Evolutionary conservation across 495 filamentous ascomycete genomes (phyloP).

Genomic region (Aspergillus olivimuriae): DNA sequence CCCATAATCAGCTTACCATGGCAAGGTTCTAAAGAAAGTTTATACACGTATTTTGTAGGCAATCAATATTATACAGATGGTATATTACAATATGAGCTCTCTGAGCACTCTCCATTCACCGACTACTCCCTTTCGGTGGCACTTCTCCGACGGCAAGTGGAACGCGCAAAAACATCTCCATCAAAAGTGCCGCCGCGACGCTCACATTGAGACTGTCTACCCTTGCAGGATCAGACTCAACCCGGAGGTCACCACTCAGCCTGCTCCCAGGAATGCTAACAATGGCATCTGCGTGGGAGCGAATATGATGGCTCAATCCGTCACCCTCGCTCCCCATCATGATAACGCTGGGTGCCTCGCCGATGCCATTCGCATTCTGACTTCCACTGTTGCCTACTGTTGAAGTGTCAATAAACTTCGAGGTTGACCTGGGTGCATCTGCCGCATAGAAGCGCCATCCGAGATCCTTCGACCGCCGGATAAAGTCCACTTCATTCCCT

Average conservation of each 20-base stretch:
- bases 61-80: slow-evolving; percentile 5
- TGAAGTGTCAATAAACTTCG: slow-evolving; percentile 18
- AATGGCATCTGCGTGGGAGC: slow-evolving; percentile 53
- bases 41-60: no score
- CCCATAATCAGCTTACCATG: no score
- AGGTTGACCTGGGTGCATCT: slow-evolving; percentile 45
- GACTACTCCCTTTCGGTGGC: slow-evolving; percentile 8
- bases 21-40: no score
- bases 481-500: slow-evolving; percentile 57
- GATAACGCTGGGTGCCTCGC: slow-evolving; percentile 60
- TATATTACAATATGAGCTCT: background rate
- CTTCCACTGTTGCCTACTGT: slow-evolving; percentile 2
- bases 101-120: background rate
- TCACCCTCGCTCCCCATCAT: slow-evolving; percentile 79
- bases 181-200: slow-evolving; percentile 73
- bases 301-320: slow-evolving; percentile 58
- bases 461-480: slow-evolving; percentile 54
- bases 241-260: slow-evolving; percentile 22
- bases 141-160: slow-evolving; percentile 30
- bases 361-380: slow-evolving; percentile 20
- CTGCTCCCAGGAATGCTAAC: slow-evolving; percentile 49
- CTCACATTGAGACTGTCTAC: slow-evolving; percentile 83
- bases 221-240: slow-evolving; percentile 34
- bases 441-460: slow-evolving; percentile 87
- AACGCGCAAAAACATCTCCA: slow-evolving; percentile 52